Evolutionary conservation across 2,329 filamentous ascomycete species (phyloP), one percentile per base, ranked within the genome.

Genomic region (Byssochlamys sp.): DNA sequence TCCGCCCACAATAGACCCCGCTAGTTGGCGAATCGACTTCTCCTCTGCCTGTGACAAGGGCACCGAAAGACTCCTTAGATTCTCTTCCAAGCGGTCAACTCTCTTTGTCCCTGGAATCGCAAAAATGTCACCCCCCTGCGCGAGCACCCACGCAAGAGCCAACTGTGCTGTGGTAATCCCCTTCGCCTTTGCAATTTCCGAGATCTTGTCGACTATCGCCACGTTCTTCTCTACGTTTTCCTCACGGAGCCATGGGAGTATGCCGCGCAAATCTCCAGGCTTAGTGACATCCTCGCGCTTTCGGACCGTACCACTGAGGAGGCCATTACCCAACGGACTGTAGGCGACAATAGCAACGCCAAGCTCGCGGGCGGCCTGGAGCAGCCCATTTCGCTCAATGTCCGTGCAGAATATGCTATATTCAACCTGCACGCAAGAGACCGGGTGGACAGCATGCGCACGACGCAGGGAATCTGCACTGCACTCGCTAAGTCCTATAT

Each of bases 81-180:
- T 80, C 68, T 79, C 76, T 39, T 78, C 72, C 49, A 81, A 58
- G 48, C 77, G 73, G 25, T 72, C 68, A 14, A 77, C 61, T 25
- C 74, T 75, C 58, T 79, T 81, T 0, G 80, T 81, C 6, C 81
- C 81, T 0, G 80, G 80, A 58, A 82, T 87, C 0, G 85, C 82
- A 63, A 84, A 79, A 54, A 87, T 74, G 62, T 85, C 81, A 2
- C 80, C 75, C 0, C 81, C 81, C 64, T 87, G 84, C 9, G 78
- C 78, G 61, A 85, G 64, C 54, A 87, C 62, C 85, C 85, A 88
- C 0, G 84, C 84, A 33, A 88, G 71, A 1, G 81, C 80, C 56
- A 88, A 65, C 66, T 89, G 80, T 2, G 76, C 76, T 0, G 81
- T 63, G 0, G 83, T 84, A 28, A 75, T 75, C 1, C 73, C 76